A percentile compares a stretch with the other conserved stretches of the same genome.
These are phyloP conservation scores for Rhazya stricta DNA, from an alignment of 257 asterid genomes.

Conservation along the genomic window DNA sequence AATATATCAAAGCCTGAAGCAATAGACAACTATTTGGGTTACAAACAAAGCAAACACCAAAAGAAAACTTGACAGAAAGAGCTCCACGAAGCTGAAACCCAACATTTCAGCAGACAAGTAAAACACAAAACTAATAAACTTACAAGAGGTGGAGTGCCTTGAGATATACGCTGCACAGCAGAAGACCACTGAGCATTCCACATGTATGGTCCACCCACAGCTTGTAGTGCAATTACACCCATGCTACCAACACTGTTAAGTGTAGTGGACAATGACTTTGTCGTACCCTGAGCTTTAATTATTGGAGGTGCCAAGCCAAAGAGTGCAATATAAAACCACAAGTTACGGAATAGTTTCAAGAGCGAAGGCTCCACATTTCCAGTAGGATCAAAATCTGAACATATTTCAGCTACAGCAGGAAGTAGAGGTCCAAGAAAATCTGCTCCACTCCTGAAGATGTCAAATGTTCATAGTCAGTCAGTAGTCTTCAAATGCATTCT, in stretches of 20 bases:
- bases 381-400: slow-evolving; percentile 94
- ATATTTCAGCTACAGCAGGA: slow-evolving; percentile 96
- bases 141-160: slow-evolving; percentile 99
- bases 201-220: slow-evolving; percentile 95
- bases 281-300: slow-evolving; percentile 45
- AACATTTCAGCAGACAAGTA: background rate
- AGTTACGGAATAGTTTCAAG: slow-evolving; percentile 86
- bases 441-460: slow-evolving; percentile 88
- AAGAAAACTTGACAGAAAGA: background rate
- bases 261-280: slow-evolving; percentile 71
- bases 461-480: slow-evolving; percentile 28
- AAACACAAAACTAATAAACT: slow-evolving; percentile 30
- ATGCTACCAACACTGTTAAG: slow-evolving; percentile 71
- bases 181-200: slow-evolving; percentile 82
- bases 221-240: slow-evolving; percentile 78
- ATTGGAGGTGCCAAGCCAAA: slow-evolving; percentile 98
- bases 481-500: slow-evolving; percentile 21
- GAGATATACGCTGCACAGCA: slow-evolving; percentile 94
- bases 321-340: slow-evolving; percentile 99
- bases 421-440: slow-evolving; percentile 98
- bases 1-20: background rate
- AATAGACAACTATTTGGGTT: background rate
- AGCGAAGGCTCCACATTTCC: slow-evolving; percentile 88
- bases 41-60: background rate
- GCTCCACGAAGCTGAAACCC: slow-evolving; percentile 5